Evolutionary conservation across 2,329 filamentous ascomycete genomes (phyloP).

Genomic region (Pestalotiopsis sp.): DNA sequence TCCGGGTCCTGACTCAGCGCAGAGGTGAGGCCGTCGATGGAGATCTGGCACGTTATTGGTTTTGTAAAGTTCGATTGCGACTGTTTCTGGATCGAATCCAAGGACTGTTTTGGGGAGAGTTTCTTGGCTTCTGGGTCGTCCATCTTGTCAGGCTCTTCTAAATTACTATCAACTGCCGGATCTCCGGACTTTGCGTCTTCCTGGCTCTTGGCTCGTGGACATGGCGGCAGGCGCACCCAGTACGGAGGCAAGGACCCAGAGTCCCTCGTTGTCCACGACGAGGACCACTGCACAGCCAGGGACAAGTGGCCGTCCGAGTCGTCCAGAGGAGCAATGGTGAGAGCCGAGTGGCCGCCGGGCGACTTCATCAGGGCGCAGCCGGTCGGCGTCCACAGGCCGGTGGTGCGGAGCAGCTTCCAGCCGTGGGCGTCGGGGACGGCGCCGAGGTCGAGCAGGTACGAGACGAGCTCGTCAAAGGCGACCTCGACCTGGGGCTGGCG

Average conservation of each 20-base stretch:
- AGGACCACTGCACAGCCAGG: constrained; percentile 58
- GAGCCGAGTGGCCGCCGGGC: constrained; percentile 51
- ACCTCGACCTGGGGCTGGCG: constrained; percentile 56
- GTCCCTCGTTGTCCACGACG: constrained; percentile 55
- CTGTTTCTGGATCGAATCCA: constrained; percentile 38
- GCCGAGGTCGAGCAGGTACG: constrained; percentile 65
- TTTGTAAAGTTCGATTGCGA: constrained; percentile 25
- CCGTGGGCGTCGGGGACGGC: constrained; percentile 62
- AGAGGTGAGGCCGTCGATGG: constrained; percentile 46
- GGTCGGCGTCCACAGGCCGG: constrained; percentile 62
- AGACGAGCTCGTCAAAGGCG: constrained; percentile 61
- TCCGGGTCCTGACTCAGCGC: constrained; percentile 44
- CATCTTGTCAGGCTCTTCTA: constrained; percentile 1
- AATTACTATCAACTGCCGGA: background rate
- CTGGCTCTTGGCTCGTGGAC: constrained; percentile 14
- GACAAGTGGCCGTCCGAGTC: constrained; percentile 65
- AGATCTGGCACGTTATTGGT: constrained; percentile 52
- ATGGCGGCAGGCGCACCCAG: constrained; percentile 55
- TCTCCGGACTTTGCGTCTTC: constrained; percentile 12
- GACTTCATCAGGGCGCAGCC: constrained; percentile 60
- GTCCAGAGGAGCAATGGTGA: constrained; percentile 57
- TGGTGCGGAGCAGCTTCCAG: constrained; percentile 58
- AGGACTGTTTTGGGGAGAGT: constrained; percentile 27
- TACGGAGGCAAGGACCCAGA: constrained; percentile 59
- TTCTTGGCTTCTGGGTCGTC: constrained; percentile 15